These are phyloP conservation scores for Aspergillus asperescens DNA, from an alignment of 495 filamentous ascomycete species.

Conservation along the genomic window DNA sequence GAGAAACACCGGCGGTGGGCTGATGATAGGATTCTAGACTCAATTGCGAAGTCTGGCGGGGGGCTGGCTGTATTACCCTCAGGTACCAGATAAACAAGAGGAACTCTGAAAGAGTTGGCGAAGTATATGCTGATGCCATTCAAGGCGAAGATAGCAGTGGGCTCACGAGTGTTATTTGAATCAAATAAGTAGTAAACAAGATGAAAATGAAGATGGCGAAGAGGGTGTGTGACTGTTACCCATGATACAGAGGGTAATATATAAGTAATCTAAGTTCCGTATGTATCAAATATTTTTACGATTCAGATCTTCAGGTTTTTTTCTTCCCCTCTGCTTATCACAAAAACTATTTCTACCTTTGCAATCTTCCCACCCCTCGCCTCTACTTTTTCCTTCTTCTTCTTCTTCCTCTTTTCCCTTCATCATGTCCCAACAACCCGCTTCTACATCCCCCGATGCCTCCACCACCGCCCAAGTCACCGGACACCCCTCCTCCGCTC, in stretches of 20 bases:
- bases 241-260: no score
- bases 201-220: no score
- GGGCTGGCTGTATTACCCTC: background rate
- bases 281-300: no score
- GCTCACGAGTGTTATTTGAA: no score
- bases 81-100: background rate
- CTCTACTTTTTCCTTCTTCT: conserved; percentile 26
- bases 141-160: no score
- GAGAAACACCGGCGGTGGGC: background rate
- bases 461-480: conserved; percentile 43
- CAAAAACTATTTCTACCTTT: conserved; percentile 29
- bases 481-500: conserved; percentile 46
- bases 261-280: background rate
- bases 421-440: conserved; percentile 53
- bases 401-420: conserved; percentile 28
- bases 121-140: background rate
- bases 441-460: conserved; percentile 35
- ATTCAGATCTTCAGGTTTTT: conserved; percentile 10
- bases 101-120: background rate
- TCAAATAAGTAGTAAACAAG: no score
- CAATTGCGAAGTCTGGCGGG: background rate
- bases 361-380: conserved; percentile 24
- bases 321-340: conserved; percentile 25
- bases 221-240: no score
- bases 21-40: conserved; percentile 15